Percentiles rank a stretch among this genome's conserved stretches.
phyloP scores from a whole-genome alignment of 2,329 filamentous ascomycete genomes.

The Ceratocystis colombiana region DNA sequence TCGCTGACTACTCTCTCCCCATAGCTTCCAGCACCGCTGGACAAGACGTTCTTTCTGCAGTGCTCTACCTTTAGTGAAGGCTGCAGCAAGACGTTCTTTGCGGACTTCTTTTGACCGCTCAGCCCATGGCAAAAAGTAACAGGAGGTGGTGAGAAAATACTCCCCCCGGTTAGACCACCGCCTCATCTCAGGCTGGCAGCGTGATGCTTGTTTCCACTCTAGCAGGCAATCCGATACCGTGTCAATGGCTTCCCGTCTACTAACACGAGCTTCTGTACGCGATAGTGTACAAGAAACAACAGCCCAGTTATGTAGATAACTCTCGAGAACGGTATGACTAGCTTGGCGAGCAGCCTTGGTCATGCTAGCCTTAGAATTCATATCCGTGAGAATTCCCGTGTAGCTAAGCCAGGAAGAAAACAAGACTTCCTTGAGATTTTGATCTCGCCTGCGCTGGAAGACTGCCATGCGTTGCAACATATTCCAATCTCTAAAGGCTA shows the following conservation, averaged over 20 bases:
- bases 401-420: slow-evolving; percentile 12
- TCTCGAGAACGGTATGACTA: background rate
- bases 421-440: background rate
- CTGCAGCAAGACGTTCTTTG: slow-evolving; percentile 25
- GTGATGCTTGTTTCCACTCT: slow-evolving; percentile 19
- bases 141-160: slow-evolving; percentile 30
- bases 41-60: slow-evolving; percentile 24
- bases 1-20: slow-evolving; percentile 16
- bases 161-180: slow-evolving; percentile 26
- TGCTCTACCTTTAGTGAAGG: slow-evolving; percentile 24
- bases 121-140: slow-evolving; percentile 31
- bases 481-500: slow-evolving; percentile 25
- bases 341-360: slow-evolving; percentile 16
- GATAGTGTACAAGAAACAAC: slow-evolving; percentile 7
- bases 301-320: slow-evolving; percentile 16
- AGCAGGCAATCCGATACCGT: slow-evolving; percentile 11
- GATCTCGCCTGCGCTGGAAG: slow-evolving; percentile 19
- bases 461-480: slow-evolving; percentile 23
- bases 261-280: slow-evolving; percentile 14
- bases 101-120: slow-evolving; percentile 27
- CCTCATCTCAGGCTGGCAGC: slow-evolving; percentile 23
- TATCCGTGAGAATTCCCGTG: slow-evolving; percentile 11
- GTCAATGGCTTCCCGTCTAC: slow-evolving; percentile 16
- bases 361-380: slow-evolving; percentile 11
- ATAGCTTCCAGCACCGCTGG: slow-evolving; percentile 25